These are phyloP conservation scores for Epichloe festucae DNA, from an alignment of 2,329 filamentous ascomycete species.

Conservation along the genomic window DNA sequence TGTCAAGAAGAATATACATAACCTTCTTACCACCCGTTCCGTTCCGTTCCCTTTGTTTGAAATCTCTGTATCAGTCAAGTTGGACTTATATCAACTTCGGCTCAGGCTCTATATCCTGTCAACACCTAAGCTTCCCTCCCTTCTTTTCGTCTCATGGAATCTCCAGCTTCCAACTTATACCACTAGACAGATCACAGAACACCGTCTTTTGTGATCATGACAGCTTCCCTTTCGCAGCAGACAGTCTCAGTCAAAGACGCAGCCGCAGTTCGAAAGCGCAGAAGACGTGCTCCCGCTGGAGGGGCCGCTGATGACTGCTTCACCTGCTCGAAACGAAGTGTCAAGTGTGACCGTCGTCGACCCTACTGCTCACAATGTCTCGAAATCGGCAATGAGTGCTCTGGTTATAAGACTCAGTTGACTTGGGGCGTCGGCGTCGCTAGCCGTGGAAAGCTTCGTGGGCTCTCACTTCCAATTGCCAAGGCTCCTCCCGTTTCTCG, in stretches of 20 bases:
- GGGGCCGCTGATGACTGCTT: slow-evolving; percentile 94
- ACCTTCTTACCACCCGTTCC: slow-evolving; percentile 10
- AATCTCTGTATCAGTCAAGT: slow-evolving; percentile 2
- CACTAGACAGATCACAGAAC: no score
- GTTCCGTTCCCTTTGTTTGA: slow-evolving; percentile 3
- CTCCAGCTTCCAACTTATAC: not conserved
- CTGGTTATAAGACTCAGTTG: slow-evolving; percentile 90
- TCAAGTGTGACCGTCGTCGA: slow-evolving; percentile 79
- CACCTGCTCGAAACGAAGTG: slow-evolving; percentile 69
- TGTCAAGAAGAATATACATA: slow-evolving; percentile 12
- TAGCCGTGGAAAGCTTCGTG: slow-evolving; percentile 86
- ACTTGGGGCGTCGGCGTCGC: slow-evolving; percentile 96
- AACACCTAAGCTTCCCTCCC: no score
- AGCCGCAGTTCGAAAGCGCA: slow-evolving; percentile 51
- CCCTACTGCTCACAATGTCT: slow-evolving; percentile 94
- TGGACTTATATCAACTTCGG: not conserved
- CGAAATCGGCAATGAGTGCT: slow-evolving; percentile 82
- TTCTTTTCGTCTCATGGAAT: not conserved
- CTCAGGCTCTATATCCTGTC: not conserved
- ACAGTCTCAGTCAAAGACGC: slow-evolving; percentile 34
- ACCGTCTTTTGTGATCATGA: slow-evolving; percentile 25
- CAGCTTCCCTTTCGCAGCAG: slow-evolving; percentile 33
- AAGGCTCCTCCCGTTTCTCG: slow-evolving; percentile 43
- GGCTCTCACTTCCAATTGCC: slow-evolving; percentile 62
- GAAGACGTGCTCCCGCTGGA: slow-evolving; percentile 76